Evolutionary conservation across 192 early-diverging fungal genomes (phyloP).

Genomic region (Powellomyces hirtus): DNA sequence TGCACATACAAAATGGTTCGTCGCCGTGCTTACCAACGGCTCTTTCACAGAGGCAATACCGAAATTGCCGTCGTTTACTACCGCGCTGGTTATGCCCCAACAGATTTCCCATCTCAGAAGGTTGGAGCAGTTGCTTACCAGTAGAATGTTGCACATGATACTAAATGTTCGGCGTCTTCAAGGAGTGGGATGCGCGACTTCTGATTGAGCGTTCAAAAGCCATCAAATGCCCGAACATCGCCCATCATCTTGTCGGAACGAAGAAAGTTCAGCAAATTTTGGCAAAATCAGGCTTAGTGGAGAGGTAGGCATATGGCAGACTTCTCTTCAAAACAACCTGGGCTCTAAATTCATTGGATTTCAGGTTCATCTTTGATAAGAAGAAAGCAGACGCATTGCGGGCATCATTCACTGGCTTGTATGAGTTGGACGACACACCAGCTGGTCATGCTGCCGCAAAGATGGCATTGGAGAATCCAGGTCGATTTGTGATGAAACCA

Average conservation of each 20-base stretch:
- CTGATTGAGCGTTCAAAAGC: conserved; percentile 78
- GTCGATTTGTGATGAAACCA: conserved; percentile 86
- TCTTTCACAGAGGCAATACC: conserved; percentile 50
- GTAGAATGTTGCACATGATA: background rate
- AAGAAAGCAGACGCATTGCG: conserved; percentile 52
- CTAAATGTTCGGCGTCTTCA: background rate
- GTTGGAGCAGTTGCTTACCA: conserved; percentile 28
- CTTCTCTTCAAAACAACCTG: background rate
- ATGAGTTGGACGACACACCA: conserved; percentile 72
- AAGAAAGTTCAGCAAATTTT: conserved; percentile 97
- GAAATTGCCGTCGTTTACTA: conserved; percentile 89
- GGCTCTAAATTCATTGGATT: background rate
- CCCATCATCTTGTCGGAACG: conserved; percentile 90
- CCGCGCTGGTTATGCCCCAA: conserved; percentile 87
- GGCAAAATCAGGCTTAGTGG: conserved; percentile 73
- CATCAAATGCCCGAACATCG: conserved; percentile 85
- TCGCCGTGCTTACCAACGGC: background rate
- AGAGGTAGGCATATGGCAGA: conserved; percentile 55
- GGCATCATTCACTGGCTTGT: conserved; percentile 83
- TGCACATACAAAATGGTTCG: too few species aligned
- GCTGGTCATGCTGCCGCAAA: conserved; percentile 68
- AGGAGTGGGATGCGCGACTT: conserved; percentile 89
- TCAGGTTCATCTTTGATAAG: conserved; percentile 34
- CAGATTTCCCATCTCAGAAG: conserved; percentile 76
- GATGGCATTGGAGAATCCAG: conserved; percentile 62